phyloP scores from a whole-genome alignment of 352 stramenopile species.

The Phytophthora multivora region DNA sequence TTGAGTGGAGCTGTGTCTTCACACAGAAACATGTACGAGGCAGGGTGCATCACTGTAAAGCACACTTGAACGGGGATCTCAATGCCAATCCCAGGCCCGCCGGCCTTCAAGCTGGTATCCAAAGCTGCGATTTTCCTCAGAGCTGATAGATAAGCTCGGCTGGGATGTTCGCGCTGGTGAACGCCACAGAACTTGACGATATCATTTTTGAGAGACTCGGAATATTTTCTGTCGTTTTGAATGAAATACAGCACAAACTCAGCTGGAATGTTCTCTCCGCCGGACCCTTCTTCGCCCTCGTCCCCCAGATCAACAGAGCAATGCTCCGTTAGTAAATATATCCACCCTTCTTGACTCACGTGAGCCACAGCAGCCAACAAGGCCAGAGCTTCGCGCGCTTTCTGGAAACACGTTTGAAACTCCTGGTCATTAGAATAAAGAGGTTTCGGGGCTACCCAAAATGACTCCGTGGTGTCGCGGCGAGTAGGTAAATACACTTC shows the following conservation, averaged over 20 bases:
- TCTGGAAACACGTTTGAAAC: constrained; percentile 6
- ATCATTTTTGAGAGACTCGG: constrained; percentile 15
- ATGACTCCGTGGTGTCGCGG: neutral
- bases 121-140: constrained; percentile 13
- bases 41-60: constrained; percentile 5
- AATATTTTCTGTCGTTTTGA: neutral
- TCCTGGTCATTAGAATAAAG: constrained; percentile 16
- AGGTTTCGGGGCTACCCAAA: neutral
- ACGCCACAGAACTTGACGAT: constrained; percentile 12
- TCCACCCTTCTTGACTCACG: constrained; percentile 30
- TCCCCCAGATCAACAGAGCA: constrained; percentile 25
- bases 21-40: constrained; percentile 3
- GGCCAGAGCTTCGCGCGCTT: constrained; percentile 29
- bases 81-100: constrained; percentile 10
- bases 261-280: constrained; percentile 17
- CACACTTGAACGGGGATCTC: constrained; percentile 11
- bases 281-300: constrained; percentile 18
- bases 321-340: constrained; percentile 27
- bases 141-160: constrained; percentile 1
- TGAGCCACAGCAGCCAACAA: constrained; percentile 33
- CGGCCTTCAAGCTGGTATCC: neutral
- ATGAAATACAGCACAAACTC: constrained; percentile 9
- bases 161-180: constrained; percentile 8
- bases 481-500: constrained; percentile 19
- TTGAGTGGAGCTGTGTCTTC: neutral